These are phyloP conservation scores for Sporothrix brunneoviolacea DNA, from an alignment of 2,329 filamentous ascomycete genomes.

Conservation along the genomic window DNA sequence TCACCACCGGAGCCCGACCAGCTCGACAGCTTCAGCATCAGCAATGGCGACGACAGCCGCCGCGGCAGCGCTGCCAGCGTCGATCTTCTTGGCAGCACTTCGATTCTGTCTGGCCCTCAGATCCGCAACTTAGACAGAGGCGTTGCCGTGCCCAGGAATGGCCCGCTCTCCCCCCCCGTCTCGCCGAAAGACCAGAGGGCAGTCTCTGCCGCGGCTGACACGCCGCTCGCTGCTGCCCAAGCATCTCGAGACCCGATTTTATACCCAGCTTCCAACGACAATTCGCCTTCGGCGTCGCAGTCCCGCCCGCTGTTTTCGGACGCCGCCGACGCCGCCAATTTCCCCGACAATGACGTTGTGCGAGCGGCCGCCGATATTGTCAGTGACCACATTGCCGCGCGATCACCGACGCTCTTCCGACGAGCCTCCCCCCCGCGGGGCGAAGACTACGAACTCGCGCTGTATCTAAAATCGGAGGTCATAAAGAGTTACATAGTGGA, in stretches of 20 bases:
- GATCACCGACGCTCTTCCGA: conserved; percentile 36
- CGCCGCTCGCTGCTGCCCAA: neutral
- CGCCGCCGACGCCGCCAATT: no score
- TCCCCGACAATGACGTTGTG: conserved; percentile 30
- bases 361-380: conserved; percentile 40
- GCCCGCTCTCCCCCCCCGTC: conserved; percentile 51
- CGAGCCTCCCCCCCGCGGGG: conserved; percentile 39
- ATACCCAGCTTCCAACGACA: conserved; percentile 42
- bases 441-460: conserved; percentile 47
- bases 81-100: conserved; percentile 6
- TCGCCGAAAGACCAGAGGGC: conserved; percentile 43
- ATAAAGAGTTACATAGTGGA: conserved; percentile 39
- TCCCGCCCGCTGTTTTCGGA: conserved; percentile 49
- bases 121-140: neutral
- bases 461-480: conserved; percentile 48
- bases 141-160: conserved; percentile 28
- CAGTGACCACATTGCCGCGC: conserved; percentile 42
- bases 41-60: conserved; percentile 15
- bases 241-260: conserved; percentile 47
- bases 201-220: conserved; percentile 11
- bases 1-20: conserved; percentile 53
- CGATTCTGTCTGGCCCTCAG: neutral
- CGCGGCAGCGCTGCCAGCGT: conserved; percentile 16
- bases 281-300: conserved; percentile 33
- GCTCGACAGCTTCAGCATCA: conserved; percentile 44